These are phyloP conservation scores for Colletotrichum nymphaeae DNA, from an alignment of 2,329 filamentous ascomycete genomes.

Conservation along the genomic window DNA sequence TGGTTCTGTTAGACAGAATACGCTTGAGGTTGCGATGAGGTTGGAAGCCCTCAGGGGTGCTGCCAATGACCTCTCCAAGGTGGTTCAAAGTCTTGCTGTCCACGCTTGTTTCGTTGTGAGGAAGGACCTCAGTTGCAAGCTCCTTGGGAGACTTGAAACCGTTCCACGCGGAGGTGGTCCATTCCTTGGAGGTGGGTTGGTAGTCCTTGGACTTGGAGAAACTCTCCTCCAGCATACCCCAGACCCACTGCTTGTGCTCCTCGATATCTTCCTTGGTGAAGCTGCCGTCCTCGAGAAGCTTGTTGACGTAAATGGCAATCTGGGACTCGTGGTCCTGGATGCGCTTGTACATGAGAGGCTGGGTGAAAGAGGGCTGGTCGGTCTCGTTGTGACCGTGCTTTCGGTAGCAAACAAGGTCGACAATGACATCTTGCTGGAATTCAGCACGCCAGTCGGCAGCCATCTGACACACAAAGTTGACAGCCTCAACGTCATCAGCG, in stretches of 20 bases:
- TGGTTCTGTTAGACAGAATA: conserved; percentile 89
- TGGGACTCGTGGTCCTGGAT: conserved; percentile 87
- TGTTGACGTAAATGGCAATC: conserved; percentile 90
- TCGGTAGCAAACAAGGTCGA: conserved; percentile 98
- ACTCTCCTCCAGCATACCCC: conserved; percentile 98
- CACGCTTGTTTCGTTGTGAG: conserved; percentile 89
- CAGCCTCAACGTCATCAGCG: conserved; percentile 96
- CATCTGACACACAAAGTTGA: conserved; percentile 98
- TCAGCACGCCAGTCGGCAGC: conserved; percentile 98
- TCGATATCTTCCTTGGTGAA: conserved; percentile 98
- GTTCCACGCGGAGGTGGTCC: conserved; percentile 99
- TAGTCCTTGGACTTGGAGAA: conserved; percentile 98
- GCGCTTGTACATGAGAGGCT: conserved; percentile 99
- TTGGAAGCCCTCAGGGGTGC: conserved; percentile 84
- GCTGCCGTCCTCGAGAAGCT: conserved; percentile 90
- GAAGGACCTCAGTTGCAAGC: conserved; percentile 91
- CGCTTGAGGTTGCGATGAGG: conserved; percentile 97
- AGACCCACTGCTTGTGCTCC: conserved; percentile 99
- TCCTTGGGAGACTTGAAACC: conserved; percentile 99
- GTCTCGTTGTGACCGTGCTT: conserved; percentile 99
- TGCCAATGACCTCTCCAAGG: conserved; percentile 84
- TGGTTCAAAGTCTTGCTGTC: conserved; percentile 78
- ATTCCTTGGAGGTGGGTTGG: conserved; percentile 95
- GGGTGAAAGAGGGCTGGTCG: conserved; percentile 99
- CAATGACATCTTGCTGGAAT: conserved; percentile 98